These are phyloP conservation scores for Thielaviopsis musarum DNA, from an alignment of 2,329 filamentous ascomycete genomes.

Conservation along the genomic window DNA sequence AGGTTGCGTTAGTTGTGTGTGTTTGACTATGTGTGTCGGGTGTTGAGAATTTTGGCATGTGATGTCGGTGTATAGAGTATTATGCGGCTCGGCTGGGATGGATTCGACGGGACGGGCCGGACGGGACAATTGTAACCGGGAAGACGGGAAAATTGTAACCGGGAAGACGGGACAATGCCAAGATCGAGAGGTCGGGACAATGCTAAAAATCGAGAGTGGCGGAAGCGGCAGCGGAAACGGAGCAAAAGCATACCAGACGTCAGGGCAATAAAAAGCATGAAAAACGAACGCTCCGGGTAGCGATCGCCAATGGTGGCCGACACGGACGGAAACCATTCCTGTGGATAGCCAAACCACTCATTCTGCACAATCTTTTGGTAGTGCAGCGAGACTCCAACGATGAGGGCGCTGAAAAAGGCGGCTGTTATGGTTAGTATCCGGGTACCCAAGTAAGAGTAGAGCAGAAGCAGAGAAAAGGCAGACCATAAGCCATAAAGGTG, in stretches of 20 bases:
- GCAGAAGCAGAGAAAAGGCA: too few species aligned
- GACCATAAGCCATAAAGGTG: slow-evolving; percentile 68
- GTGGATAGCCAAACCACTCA: slow-evolving; percentile 82
- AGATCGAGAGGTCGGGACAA: neutral
- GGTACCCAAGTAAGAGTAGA: neutral
- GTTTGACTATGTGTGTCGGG: too few species aligned
- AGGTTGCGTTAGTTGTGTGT: too few species aligned
- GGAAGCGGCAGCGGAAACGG: neutral
- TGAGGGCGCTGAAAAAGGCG: slow-evolving; percentile 72
- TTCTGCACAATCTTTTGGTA: slow-evolving; percentile 97
- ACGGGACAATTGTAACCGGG: neutral
- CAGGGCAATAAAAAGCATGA: slow-evolving; percentile 93
- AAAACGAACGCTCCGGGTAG: slow-evolving; percentile 91
- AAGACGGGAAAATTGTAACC: neutral
- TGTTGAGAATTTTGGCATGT: too few species aligned
- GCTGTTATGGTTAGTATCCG: slow-evolving; percentile 25
- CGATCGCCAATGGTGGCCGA: slow-evolving; percentile 94
- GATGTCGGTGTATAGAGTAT: neutral
- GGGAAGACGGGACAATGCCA: neutral
- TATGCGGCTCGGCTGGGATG: neutral
- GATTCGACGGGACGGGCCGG: neutral
- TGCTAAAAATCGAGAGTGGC: neutral
- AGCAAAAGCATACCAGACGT: slow-evolving; percentile 51
- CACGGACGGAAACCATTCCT: slow-evolving; percentile 94
- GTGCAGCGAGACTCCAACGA: slow-evolving; percentile 68